Conservation (phyloP, 768 basidiomycete species). For the Leccinum aurantiacum region DNA sequence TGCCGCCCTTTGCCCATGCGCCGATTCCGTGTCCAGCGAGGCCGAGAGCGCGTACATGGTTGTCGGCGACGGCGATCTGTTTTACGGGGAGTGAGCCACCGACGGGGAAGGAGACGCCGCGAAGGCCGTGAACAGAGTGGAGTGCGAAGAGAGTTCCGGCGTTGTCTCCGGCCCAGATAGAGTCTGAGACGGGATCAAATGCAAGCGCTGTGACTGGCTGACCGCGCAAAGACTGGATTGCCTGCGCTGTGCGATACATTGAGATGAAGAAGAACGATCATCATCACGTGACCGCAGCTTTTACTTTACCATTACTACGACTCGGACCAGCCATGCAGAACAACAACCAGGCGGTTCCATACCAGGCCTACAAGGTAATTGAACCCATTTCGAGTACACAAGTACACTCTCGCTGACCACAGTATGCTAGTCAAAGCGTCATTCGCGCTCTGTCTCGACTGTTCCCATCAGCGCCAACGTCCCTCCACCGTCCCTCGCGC, state of each 20-base stretch:
- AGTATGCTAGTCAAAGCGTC: conserved; percentile 45
- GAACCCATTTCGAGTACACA: not conserved
- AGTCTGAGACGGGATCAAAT: conserved; percentile 90
- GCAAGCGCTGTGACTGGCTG: conserved; percentile 72
- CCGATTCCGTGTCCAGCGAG: conserved; percentile 65
- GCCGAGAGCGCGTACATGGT: conserved; percentile 68
- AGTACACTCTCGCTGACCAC: not conserved
- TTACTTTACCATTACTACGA: not conserved
- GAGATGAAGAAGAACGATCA: not conserved
- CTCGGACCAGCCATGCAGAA: conserved; percentile 3
- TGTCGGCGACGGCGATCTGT: conserved; percentile 76
- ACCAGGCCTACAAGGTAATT: conserved; percentile 50
- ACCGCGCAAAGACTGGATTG: conserved; percentile 16
- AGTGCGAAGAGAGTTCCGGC: conserved; percentile 69
- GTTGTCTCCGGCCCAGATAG: conserved; percentile 81
- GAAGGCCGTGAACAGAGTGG: conserved; percentile 59
- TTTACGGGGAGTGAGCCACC: conserved; percentile 69
- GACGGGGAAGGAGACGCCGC: conserved; percentile 73
- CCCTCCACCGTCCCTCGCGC: conserved; percentile 17
- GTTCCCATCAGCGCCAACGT: conserved; percentile 26
- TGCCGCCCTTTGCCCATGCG: conserved; percentile 80
- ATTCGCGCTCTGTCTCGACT: conserved; percentile 41
- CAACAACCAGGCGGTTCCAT: conserved; percentile 38
- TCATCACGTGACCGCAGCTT: conserved; percentile 18
- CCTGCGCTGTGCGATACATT: conserved; percentile 22